These are phyloP conservation scores for Paxillus involutus DNA, from an alignment of 768 basidiomycete genomes.

Conservation along the genomic window DNA sequence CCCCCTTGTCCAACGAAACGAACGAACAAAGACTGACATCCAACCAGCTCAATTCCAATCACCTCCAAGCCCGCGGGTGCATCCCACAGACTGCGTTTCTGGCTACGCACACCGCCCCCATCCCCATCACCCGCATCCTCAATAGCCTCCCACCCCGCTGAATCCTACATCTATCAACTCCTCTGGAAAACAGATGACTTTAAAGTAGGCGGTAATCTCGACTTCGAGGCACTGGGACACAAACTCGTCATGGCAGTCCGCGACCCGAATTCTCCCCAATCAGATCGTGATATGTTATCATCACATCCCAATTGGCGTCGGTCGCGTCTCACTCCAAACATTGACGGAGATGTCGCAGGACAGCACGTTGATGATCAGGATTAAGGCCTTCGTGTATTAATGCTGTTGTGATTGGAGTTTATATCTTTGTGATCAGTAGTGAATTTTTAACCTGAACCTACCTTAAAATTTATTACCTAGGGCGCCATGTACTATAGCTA, in stretches of 20 bases:
- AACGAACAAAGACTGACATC: neutral
- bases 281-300: conserved; percentile 1
- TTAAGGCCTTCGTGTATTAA: neutral
- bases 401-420: neutral
- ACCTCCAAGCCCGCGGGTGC: conserved; percentile 54
- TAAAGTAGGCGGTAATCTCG: conserved; percentile 56
- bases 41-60: conserved; percentile 51
- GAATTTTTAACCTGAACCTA: neutral
- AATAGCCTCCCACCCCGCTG: conserved; percentile 37
- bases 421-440: neutral
- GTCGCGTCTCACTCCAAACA: conserved; percentile 10
- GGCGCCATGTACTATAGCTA: neutral
- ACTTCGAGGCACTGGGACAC: conserved; percentile 49
- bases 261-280: conserved; percentile 9
- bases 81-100: conserved; percentile 62
- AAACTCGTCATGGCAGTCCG: conserved; percentile 52
- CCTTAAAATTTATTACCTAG: neutral
- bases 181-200: conserved; percentile 65
- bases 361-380: conserved; percentile 17
- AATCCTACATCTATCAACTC: conserved; percentile 61
- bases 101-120: conserved; percentile 52
- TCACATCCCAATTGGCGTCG: conserved; percentile 5
- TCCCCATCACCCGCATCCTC: conserved; percentile 26
- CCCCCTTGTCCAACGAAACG: neutral
- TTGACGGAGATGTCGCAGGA: neutral